Evolutionary conservation across 345 rosid species (phyloP), one percentile per base, ranked within the genome.

Genomic region (Eucalyptus regnans): DNA sequence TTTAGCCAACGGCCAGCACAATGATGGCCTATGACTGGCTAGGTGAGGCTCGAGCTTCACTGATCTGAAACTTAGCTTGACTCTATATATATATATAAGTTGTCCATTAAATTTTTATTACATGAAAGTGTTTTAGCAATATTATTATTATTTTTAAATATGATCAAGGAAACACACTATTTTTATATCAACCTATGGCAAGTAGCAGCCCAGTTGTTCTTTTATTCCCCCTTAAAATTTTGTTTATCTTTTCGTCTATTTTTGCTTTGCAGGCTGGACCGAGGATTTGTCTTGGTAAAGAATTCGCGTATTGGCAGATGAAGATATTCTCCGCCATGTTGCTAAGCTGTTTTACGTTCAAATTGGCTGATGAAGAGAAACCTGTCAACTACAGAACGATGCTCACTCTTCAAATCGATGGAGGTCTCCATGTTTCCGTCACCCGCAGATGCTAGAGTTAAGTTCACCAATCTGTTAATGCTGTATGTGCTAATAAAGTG

Each of bases 291-390:
- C 91, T 95, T 0, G 96, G 96, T 9, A 94, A 89, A 89, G 96
- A 95, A 54, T 95, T 95, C 37, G 95, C 95, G 1, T 95, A 93
- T 54, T 90, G 95, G 89, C 96, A 94, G 91, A 95, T 92, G 94
- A 94, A 94, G 94, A 93, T 93, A n/a, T 93, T 93, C 89, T 86
- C 94, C 7, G 93, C 95, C 12, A 90, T 93, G 60, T 79, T 95
- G 89, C 48, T 93, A 50, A 71, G 91, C 25, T 89, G 86, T 46
- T 94, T 94, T 46, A 15, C 29, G 41, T 94, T 95, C 93, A 94
- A 93, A 89, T 88, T 95, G 81, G 86, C 92, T 4, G 92, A 93
- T 31, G 94, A 93, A 86, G 80, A 62, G 27, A 89, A 83, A 86
- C 49, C 88, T 18, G 94, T 94, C 49, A 93, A 89, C 15, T 95